These are phyloP conservation scores for Rhizopogon salebrosus DNA, from an alignment of 768 basidiomycete genomes.

Conservation along the genomic window DNA sequence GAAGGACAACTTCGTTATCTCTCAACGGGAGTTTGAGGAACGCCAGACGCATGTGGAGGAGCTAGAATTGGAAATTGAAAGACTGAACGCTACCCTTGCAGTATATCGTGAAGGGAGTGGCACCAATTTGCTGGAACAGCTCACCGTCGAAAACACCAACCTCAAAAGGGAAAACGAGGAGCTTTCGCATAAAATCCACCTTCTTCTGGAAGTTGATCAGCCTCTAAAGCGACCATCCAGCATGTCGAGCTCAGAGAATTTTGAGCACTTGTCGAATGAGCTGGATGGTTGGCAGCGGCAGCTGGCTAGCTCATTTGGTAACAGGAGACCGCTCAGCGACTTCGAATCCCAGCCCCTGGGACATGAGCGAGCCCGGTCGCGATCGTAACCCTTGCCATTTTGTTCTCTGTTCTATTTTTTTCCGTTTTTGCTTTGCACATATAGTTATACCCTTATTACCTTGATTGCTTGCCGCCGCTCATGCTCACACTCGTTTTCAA, in stretches of 20 bases:
- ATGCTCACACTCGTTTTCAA: conserved; percentile 56
- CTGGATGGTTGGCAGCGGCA: conserved; percentile 86
- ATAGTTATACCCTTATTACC: conserved; percentile 31
- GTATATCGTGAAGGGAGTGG: conserved; percentile 74
- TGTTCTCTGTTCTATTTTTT: conserved; percentile 8
- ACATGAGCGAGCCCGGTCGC: conserved; percentile 58
- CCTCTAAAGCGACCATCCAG: conserved; percentile 69
- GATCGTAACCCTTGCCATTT: conserved; percentile 31
- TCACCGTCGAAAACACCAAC: conserved; percentile 74
- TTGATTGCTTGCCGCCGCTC: conserved; percentile 28
- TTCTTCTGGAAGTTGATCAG: conserved; percentile 83
- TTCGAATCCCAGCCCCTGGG: conserved; percentile 54
- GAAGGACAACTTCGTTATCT: conserved; percentile 62
- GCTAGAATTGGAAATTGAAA: conserved; percentile 75
- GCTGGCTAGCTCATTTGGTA: conserved; percentile 73
- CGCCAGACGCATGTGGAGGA: conserved; percentile 72
- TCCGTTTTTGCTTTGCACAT: conserved; percentile 25
- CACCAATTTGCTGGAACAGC: conserved; percentile 74
- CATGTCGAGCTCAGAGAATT: conserved; percentile 81
- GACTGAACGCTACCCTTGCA: conserved; percentile 64
- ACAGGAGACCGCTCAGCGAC: conserved; percentile 65
- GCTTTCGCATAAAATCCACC: conserved; percentile 85
- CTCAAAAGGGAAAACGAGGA: conserved; percentile 85
- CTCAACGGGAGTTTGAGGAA: conserved; percentile 78
- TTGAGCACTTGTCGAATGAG: conserved; percentile 75